Evolutionary conservation across 768 basidiomycete species (phyloP), one percentile per base, ranked within the genome.

Genomic region (Kwoniella europaea): DNA sequence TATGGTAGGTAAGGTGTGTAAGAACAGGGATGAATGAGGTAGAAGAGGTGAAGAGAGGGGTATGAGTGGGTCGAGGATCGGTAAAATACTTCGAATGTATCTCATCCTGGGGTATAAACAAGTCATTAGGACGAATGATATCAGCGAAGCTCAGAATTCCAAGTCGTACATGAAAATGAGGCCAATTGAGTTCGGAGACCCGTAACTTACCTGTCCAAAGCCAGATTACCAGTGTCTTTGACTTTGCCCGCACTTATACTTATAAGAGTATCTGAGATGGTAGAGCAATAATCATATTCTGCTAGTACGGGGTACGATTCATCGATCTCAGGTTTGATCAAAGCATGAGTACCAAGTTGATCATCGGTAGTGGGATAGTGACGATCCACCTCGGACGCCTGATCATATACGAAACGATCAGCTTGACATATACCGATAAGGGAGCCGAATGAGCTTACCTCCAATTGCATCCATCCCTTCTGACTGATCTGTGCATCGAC

Each of bases 1-100:
- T 60, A 93, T 84, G 83, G 87, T 88, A 42, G 93, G 90, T 74
- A 88, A 84, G 83, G 92, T 91, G 59, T 95, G 91, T 78, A 90
- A 80, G 76, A 88, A 86, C 69, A 91, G 82, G 50, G 84, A 83
- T 20, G 78, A 77, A 59, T 87, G 85, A 13, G 87, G 86, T 78
- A 88, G 84, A 54, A 86, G 70, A 65, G 87, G 84, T 35, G 83
- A 80, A 20, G 85, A 80, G 64, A 84, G 79, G 18, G 86, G 85
- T 72, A 89, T 85, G 54, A 88, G 76, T 69, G 85, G 85, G 68
- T 86, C 84, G 74, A 92, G 82, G 76, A 87, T 86, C 16, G 74
- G 65, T 5, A 82, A 55, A 4, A 75, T 73, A 12, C 76, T 72
- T 13, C 76, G 69, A 24, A 77, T 74, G 57, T 75, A 75, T 20